A percentile compares a stretch with the other conserved stretches of the same genome.
Evolutionary conservation across 495 filamentous ascomycete genomes (phyloP).

Genomic region (Annulohypoxylon nitens): DNA sequence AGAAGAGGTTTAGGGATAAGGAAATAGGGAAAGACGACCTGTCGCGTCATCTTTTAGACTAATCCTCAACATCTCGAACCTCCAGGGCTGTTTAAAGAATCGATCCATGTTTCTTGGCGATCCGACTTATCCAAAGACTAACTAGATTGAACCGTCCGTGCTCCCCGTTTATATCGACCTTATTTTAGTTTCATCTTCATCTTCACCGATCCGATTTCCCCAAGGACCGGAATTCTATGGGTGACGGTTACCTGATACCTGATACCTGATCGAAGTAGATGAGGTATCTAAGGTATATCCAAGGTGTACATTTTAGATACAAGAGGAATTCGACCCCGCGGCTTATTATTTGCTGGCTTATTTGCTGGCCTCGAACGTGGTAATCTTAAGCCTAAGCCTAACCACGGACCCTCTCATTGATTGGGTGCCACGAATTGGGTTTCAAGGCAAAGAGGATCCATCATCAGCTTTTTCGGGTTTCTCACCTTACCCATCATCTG

Average conservation of each 20-base stretch:
- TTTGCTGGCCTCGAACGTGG: slow-evolving; percentile 36
- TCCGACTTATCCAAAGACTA: slow-evolving; percentile 37
- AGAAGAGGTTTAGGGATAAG: slow-evolving; percentile 16
- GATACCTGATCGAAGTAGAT: too few species aligned
- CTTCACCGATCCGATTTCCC: slow-evolving; percentile 35
- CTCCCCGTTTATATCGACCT: slow-evolving; percentile 29
- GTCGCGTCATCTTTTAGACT: slow-evolving; percentile 43
- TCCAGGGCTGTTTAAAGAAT: slow-evolving; percentile 8
- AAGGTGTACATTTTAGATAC: slow-evolving; percentile 15
- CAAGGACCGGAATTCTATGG: slow-evolving; percentile 12
- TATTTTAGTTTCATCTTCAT: slow-evolving; percentile 27
- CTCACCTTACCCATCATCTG: slow-evolving; percentile 47
- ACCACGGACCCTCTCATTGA: slow-evolving; percentile 32
- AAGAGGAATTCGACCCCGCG: slow-evolving; percentile 34
- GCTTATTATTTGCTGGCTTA: slow-evolving; percentile 46
- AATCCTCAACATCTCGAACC: slow-evolving; percentile 32
- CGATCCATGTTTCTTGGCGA: slow-evolving; percentile 39
- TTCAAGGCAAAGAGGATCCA: slow-evolving; percentile 44
- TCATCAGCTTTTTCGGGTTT: slow-evolving; percentile 36
- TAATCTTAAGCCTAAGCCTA: slow-evolving; percentile 15
- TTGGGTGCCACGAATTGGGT: slow-evolving; percentile 43
- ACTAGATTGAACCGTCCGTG: slow-evolving; percentile 28
- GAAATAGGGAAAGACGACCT: background rate
- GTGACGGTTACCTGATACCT: slow-evolving; percentile 4
- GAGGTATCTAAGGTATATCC: background rate